Conservation (phyloP, 2,329 filamentous ascomycete species). For the Alternaria brassicae region DNA sequence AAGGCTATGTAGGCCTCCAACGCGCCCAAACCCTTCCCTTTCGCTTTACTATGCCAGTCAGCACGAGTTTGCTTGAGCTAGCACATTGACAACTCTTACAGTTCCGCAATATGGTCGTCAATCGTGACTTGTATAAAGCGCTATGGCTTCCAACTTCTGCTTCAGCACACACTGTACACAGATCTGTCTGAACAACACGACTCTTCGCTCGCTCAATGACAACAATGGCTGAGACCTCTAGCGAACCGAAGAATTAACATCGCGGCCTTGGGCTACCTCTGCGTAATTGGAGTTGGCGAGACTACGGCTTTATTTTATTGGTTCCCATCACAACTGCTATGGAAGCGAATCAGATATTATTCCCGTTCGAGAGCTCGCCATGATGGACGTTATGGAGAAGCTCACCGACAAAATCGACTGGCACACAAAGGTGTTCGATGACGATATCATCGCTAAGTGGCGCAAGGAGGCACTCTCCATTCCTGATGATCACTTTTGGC, state of each 20-base stretch:
- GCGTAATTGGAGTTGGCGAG: neutral
- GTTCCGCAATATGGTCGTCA: too few relatives aligned
- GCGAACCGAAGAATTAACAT: slow-evolving; percentile 9
- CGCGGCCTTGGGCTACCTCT: slow-evolving; percentile 31
- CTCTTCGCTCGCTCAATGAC: neutral
- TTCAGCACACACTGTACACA: neutral
- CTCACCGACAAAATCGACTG: slow-evolving; percentile 53
- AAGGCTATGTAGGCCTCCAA: slow-evolving; percentile 3
- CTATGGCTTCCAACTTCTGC: neutral
- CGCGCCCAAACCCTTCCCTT: neutral
- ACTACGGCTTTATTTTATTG: slow-evolving; percentile 21
- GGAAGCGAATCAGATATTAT: slow-evolving; percentile 18
- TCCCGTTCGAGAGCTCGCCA: slow-evolving; percentile 49
- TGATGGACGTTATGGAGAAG: slow-evolving; percentile 51
- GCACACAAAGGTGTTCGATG: slow-evolving; percentile 51
- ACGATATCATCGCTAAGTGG: slow-evolving; percentile 36
- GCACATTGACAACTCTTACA: neutral
- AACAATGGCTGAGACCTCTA: neutral
- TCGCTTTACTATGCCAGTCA: neutral
- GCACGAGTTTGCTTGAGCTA: neutral
- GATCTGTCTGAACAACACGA: neutral
- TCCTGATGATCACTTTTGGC: slow-evolving; percentile 21
- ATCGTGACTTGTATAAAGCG: too few relatives aligned
- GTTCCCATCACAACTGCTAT: slow-evolving; percentile 19
- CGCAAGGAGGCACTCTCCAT: slow-evolving; percentile 31